Conservation (phyloP, 106 monocot species). For the Dendrobium huoshanense region DNA sequence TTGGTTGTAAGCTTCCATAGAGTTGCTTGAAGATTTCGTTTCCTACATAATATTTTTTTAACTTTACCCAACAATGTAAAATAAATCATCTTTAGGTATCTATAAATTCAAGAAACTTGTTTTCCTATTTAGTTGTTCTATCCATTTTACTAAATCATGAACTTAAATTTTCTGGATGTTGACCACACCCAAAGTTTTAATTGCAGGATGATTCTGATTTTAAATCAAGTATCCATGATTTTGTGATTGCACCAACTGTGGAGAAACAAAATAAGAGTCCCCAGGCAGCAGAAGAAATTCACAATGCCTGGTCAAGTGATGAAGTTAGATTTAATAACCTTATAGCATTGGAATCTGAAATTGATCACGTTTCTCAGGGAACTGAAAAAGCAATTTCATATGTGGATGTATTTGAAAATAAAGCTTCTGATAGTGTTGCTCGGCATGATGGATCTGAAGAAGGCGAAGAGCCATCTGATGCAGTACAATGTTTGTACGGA, state of each 20-base stretch:
- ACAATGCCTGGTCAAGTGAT: neutral
- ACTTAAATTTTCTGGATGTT: neutral
- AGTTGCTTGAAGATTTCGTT: neutral
- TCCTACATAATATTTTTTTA: neutral
- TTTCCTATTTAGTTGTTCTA: neutral
- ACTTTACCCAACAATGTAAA: neutral
- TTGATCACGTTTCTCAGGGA: neutral
- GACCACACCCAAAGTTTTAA: neutral
- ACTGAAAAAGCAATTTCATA: neutral
- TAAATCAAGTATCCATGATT: constrained; percentile 5
- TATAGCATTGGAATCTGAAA: neutral
- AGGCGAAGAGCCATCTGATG: constrained; percentile 1
- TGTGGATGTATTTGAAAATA: neutral
- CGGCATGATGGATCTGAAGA: constrained; percentile 9
- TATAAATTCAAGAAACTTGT: neutral
- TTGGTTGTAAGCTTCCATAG: neutral
- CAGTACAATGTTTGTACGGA: neutral
- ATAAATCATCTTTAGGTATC: neutral
- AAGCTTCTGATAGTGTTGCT: neutral
- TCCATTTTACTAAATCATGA: neutral
- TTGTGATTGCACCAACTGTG: constrained; percentile 1
- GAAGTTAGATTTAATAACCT: neutral
- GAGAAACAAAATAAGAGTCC: neutral
- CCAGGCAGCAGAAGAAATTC: neutral
- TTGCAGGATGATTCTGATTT: constrained; percentile 23